Evolutionary conservation across 805 yeast genomes (phyloP).

Genomic region (Teunomyces atbi): DNA sequence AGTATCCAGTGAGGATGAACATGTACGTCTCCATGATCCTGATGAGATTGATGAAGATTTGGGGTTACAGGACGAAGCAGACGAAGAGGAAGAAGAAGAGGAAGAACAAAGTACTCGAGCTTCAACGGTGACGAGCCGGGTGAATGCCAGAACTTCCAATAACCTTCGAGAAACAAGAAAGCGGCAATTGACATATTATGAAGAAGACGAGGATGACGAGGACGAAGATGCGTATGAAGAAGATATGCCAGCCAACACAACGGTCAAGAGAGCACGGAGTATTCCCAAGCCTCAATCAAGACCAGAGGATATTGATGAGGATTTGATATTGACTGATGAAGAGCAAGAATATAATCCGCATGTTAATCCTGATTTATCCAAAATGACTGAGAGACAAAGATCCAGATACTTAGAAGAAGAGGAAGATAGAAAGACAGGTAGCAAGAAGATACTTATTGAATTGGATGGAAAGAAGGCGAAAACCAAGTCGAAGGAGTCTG

Average conservation of each 20-base stretch:
- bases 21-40: constrained; percentile 31
- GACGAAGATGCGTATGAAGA: constrained; percentile 14
- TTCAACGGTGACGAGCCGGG: constrained; percentile 15
- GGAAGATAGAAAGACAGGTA: constrained; percentile 12
- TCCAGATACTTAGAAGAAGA: constrained; percentile 39
- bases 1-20: constrained; percentile 31
- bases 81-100: constrained; percentile 20
- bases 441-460: constrained; percentile 24
- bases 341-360: constrained; percentile 45
- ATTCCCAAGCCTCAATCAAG: constrained; percentile 15
- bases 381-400: constrained; percentile 58
- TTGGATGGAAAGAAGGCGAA: constrained; percentile 30
- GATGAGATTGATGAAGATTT: constrained; percentile 39
- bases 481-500: constrained; percentile 63
- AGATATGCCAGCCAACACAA: background rate
- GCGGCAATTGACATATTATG: constrained; percentile 38
- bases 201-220: constrained; percentile 31
- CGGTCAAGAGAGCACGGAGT: constrained; percentile 7
- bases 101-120: constrained; percentile 24
- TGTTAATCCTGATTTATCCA: constrained; percentile 41
- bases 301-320: constrained; percentile 35
- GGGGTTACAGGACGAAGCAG: constrained; percentile 30
- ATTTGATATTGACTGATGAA: constrained; percentile 37
- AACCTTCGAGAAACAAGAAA: constrained; percentile 28
- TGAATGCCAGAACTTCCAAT: constrained; percentile 5